Evolutionary conservation across 2,329 filamentous ascomycete species (phyloP).

Genomic region (Cryphonectria parasitica): DNA sequence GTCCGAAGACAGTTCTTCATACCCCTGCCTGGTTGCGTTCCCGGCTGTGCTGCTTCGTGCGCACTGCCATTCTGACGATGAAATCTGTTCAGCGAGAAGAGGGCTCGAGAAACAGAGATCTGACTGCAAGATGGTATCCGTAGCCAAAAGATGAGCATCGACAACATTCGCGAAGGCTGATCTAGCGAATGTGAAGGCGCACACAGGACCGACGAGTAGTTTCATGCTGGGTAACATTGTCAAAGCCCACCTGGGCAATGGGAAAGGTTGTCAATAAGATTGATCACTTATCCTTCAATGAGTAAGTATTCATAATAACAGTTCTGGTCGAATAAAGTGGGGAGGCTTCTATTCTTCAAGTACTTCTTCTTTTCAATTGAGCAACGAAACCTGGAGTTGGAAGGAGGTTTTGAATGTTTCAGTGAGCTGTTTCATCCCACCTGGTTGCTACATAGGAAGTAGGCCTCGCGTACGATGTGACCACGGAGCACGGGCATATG

Average conservation of each 20-base stretch:
- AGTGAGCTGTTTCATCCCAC: conserved; percentile 27
- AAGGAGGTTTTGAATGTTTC: conserved; percentile 12
- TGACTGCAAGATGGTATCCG: background rate
- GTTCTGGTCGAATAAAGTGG: too few species aligned
- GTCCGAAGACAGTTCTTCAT: background rate
- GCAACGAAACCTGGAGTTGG: background rate
- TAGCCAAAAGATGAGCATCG: background rate
- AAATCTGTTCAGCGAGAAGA: conserved; percentile 2
- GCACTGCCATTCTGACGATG: conserved; percentile 11
- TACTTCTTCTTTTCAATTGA: background rate
- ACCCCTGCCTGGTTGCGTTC: background rate
- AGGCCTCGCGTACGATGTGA: background rate
- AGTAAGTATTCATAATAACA: background rate
- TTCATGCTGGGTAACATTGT: background rate
- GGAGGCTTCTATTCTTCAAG: background rate
- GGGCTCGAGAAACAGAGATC: conserved; percentile 16
- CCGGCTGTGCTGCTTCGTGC: background rate
- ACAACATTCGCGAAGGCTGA: background rate
- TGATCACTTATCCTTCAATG: background rate
- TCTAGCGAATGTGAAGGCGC: background rate
- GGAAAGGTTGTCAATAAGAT: background rate
- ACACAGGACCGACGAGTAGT: background rate
- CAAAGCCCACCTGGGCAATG: background rate
- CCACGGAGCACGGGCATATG: background rate
- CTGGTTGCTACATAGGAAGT: background rate